Evolutionary conservation across 2,329 filamentous ascomycete genomes (phyloP), one percentile per base, ranked within the genome.

Genomic region (Cyphellophora europaea): DNA sequence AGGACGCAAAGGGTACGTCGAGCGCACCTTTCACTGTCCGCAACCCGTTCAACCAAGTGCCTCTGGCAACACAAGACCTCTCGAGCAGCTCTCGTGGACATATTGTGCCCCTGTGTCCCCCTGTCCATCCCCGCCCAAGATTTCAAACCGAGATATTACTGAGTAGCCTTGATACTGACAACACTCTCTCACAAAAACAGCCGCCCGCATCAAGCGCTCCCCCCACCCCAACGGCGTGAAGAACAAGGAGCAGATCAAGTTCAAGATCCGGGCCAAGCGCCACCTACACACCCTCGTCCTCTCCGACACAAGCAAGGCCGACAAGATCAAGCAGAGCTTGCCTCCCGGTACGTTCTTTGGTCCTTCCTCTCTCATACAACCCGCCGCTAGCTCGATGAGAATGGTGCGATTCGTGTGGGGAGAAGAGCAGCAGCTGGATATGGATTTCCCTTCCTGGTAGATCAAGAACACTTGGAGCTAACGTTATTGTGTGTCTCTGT

Each of bases 241-340:
- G 10, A 37, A 33, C 28, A 16, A 19, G 13, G 15, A 32, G 44
- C 39, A 47, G 25, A 88, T 91, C 81, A 98, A 98, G 83, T 96
- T 98, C 87, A 98, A 98, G 86, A 89, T 98, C 77, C 86, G 91
- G 69, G 96, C 91, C 82, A 76, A 85, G 66, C 79, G 80, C 61
- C 80, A 91, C 76, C 76, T 98, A 55, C 98, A 98, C 83, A 95
- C 91, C 55, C 81, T 98, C 57, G 84, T 93, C 65, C 81, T 98
- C 59, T 95, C 94, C 80, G 91, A 98, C 72, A 77, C 79, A 61
- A 91, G 95, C 65, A 96, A 96, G 85, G 93, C 89, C 69, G 91
- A 96, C 75, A 98, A 98, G 84, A 81, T 98, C 55, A 96, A 95
- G 87, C 89, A 96, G 79, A 87, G 79, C 66, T 77, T 98, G 50